Base-by-base conservation (phyloP, 1,284 basidiomycete genomes). In the Phellopilus nigrolimitatus region DNA sequence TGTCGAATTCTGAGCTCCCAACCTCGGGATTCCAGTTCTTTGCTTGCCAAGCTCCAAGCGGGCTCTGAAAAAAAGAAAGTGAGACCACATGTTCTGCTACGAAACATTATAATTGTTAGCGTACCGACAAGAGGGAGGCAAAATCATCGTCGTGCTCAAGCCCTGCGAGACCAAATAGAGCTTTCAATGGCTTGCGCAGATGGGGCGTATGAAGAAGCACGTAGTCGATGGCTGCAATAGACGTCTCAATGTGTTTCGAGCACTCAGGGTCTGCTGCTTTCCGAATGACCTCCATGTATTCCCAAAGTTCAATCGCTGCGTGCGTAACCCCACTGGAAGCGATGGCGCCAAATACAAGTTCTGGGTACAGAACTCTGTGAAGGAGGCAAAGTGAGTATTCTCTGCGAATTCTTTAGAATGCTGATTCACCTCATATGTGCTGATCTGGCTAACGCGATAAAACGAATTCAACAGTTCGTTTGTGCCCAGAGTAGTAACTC, bases 331-430 rank as follows among this genome's bases (percentile, higher is more conserved):
- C 90, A 57, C 88, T 91, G 6, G 88, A 91, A 1, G 93, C 92
- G 57, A 98, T 95, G 0, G 91, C 88, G 15, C 94, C 95, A 67
- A 79, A 95, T 3, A 95, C 89, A 9, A 95, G 73, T 22, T 95
- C 80, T 0, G 94, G 94, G 62, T 92, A 92, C 8, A 93, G 72
- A 27, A 91, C 71, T 45, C 54, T 55, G 25, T 4, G 21, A 37
- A 4, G 25, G 17, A 22, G 19, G n/a, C 10, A 36, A 13, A 24
- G 31, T 37, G 21, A 31, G 37, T 17, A 25, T 13, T 8, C 19
- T 22, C 21, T 13, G 7, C 4, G 10, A 10, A 34, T 9, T 33
- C 31, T 5, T 10, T 13, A 15, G 24, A 33, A 19, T 24, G n/a
- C 19, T 15, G 17, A 8, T 9, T 21, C 46, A 55, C 54, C 81